These are phyloP conservation scores for Melampsora abietis-canadensis DNA, from an alignment of 1,284 basidiomycete genomes.

Conservation along the genomic window DNA sequence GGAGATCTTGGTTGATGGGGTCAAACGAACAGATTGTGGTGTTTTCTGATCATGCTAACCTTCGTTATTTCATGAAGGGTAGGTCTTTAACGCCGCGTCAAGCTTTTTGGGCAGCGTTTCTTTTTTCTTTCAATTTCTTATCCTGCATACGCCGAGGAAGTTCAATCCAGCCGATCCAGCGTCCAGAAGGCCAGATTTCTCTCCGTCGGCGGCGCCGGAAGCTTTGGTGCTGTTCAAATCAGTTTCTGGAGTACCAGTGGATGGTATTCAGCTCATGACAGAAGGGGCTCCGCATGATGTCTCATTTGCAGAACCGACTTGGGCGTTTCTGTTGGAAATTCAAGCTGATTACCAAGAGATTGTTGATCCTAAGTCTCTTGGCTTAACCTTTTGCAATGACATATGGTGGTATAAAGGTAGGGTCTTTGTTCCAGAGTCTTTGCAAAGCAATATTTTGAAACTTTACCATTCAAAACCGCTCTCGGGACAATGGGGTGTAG, in stretches of 20 bases:
- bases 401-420: background rate
- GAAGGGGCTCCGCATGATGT: too few species aligned
- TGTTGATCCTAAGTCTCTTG: too few species aligned
- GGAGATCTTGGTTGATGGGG: background rate
- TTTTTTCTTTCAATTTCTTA: slow-evolving; percentile 2
- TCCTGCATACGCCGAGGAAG: background rate
- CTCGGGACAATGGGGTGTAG: too few species aligned
- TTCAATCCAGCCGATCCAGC: background rate
- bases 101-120: background rate
- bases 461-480: background rate
- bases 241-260: background rate
- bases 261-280: background rate
- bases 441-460: background rate
- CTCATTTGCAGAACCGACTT: too few species aligned
- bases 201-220: background rate
- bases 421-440: background rate
- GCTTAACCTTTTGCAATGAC: too few species aligned
- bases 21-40: background rate
- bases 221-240: background rate
- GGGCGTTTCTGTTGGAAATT: too few species aligned
- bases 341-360: background rate
- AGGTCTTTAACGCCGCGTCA: background rate
- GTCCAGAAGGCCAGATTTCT: background rate
- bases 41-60: background rate
- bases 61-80: background rate